Conservation (phyloP, 768 basidiomycete genomes). For the Wakefieldia striispora region DNA sequence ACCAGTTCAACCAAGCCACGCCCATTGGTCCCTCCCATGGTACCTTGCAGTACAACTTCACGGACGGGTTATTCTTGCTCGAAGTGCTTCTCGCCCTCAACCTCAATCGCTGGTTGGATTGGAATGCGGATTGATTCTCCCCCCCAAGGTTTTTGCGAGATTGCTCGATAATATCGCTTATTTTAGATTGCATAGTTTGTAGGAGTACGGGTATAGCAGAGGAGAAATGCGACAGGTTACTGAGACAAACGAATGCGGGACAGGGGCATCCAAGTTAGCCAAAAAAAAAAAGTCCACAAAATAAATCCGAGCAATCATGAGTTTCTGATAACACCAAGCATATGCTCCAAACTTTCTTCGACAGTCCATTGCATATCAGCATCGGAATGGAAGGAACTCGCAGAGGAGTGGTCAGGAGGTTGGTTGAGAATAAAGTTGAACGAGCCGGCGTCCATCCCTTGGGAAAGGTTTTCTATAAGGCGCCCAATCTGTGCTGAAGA, state of each 20-base stretch:
- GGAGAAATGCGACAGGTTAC: conserved; percentile 14
- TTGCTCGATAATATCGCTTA: conserved; percentile 19
- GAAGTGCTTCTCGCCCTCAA: conserved; percentile 64
- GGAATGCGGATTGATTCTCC: conserved; percentile 37
- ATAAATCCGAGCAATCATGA: conserved; percentile 30
- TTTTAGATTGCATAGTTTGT: conserved; percentile 35
- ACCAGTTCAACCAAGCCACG: conserved; percentile 49
- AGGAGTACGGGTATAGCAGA: conserved; percentile 30
- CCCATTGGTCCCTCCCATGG: conserved; percentile 65
- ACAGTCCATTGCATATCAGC: conserved; percentile 65
- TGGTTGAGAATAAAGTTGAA: conserved; percentile 67
- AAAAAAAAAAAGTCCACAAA: conserved; percentile 12
- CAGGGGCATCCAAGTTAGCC: not conserved
- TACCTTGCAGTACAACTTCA: conserved; percentile 62
- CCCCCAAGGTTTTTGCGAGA: conserved; percentile 9
- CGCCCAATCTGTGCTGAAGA: conserved; percentile 77
- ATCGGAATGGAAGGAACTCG: conserved; percentile 62
- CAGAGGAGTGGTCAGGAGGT: conserved; percentile 50
- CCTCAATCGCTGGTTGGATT: conserved; percentile 75
- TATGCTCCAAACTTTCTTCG: conserved; percentile 73
- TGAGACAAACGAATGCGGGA: conserved; percentile 15
- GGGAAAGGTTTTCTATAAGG: conserved; percentile 79
- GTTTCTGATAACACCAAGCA: conserved; percentile 48
- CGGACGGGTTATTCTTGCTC: conserved; percentile 55
- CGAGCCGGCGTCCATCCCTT: conserved; percentile 77